phyloP scores from a whole-genome alignment of 2,329 filamentous ascomycete species.

The Pyrenophora tritici-repentis region DNA sequence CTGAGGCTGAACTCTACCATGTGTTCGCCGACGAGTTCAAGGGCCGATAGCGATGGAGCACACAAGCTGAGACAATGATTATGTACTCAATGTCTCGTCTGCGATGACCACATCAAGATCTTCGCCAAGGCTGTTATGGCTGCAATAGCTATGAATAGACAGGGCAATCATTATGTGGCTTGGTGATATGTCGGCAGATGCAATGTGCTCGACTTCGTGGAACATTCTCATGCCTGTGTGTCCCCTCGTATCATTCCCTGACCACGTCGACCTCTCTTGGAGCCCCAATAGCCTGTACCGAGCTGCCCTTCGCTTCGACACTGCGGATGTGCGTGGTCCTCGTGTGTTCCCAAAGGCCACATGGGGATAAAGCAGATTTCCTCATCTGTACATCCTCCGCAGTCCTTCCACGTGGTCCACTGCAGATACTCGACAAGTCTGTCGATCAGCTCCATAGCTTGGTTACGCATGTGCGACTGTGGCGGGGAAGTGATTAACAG shows the following conservation, averaged over 20 bases:
- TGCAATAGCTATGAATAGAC: too few relatives aligned
- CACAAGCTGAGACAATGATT: too few relatives aligned
- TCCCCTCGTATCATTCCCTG: not conserved
- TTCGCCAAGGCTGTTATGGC: too few relatives aligned
- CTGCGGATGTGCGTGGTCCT: conserved; percentile 59
- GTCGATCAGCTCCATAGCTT: conserved; percentile 42
- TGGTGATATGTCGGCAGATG: not conserved
- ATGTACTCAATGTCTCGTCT: too few relatives aligned
- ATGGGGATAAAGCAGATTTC: conserved; percentile 67
- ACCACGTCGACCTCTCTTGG: not conserved
- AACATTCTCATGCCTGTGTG: not conserved
- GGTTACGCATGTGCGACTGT: conserved; percentile 12
- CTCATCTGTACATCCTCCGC: conserved; percentile 57
- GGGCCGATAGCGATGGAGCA: too few relatives aligned
- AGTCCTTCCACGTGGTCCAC: conserved; percentile 66
- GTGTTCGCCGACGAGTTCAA: too few relatives aligned
- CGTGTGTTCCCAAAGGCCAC: conserved; percentile 62
- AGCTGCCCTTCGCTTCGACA: conserved; percentile 41
- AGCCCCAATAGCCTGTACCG: conserved; percentile 33
- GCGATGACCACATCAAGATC: too few relatives aligned
- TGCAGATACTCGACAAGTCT: conserved; percentile 57
- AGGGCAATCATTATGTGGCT: too few relatives aligned
- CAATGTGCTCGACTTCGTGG: not conserved
- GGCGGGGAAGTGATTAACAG: conserved; percentile 18
- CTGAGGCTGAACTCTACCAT: too few relatives aligned